These are phyloP conservation scores for Caryopteris hybrid DNA, from an alignment of 305 asterid species.

Conservation along the genomic window DNA sequence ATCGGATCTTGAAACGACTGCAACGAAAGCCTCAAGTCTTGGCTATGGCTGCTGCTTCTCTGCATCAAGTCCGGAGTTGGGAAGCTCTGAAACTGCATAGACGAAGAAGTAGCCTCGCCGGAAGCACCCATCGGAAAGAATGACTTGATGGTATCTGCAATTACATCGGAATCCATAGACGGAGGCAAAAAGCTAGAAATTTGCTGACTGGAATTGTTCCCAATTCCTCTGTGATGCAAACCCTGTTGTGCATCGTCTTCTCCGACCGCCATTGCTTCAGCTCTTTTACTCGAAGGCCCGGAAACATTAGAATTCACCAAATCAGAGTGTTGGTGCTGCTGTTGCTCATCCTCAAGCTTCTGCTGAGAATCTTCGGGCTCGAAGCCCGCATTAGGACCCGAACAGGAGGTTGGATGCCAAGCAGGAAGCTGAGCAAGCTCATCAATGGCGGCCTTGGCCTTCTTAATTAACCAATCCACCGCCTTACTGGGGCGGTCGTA, in stretches of 20 bases:
- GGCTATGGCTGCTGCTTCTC: constrained; percentile 41
- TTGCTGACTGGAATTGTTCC: constrained; percentile 12
- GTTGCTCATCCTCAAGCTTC: constrained; percentile 16
- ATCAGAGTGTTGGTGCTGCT: constrained; percentile 5
- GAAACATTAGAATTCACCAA: neutral
- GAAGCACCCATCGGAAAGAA: constrained; percentile 80
- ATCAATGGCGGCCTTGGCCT: constrained; percentile 81
- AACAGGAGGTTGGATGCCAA: constrained; percentile 66
- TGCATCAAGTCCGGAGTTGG: constrained; percentile 43
- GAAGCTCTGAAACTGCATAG: constrained; percentile 63
- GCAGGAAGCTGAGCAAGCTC: constrained; percentile 78
- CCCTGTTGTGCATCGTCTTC: neutral
- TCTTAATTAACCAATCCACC: constrained; percentile 89
- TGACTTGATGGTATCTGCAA: constrained; percentile 79
- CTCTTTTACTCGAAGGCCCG: constrained; percentile 15
- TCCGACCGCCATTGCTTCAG: neutral
- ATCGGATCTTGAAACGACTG: constrained; percentile 84
- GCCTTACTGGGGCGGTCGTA: constrained; percentile 97
- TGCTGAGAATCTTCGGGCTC: constrained; percentile 19
- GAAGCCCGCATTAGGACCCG: constrained; percentile 18
- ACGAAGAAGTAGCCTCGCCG: constrained; percentile 50
- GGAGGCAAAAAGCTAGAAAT: constrained; percentile 65
- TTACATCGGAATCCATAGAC: constrained; percentile 64
- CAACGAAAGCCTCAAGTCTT: constrained; percentile 82
- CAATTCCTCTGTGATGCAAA: neutral